Evolutionary conservation across 2,329 filamentous ascomycete genomes (phyloP).

Genomic region (Madurella fahalii): DNA sequence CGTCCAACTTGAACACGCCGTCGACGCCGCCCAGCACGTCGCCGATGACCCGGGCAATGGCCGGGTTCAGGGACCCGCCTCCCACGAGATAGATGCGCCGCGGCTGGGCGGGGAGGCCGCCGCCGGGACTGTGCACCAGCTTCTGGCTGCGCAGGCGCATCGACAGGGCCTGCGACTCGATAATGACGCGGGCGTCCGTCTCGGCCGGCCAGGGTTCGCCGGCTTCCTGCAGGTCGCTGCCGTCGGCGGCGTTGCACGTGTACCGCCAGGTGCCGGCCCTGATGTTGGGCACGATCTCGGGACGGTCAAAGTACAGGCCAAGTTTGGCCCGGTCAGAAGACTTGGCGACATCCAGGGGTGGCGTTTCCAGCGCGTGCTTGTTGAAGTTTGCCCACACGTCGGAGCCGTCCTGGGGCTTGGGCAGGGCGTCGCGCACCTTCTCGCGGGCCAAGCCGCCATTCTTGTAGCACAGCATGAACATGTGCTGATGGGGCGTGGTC

Average conservation of each 20-base stretch:
- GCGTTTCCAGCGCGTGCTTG: conserved; percentile 60
- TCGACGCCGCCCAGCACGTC: conserved; percentile 85
- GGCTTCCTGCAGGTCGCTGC: conserved; percentile 44
- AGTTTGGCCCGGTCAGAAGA: conserved; percentile 64
- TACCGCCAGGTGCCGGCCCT: conserved; percentile 83
- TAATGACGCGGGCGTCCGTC: conserved; percentile 77
- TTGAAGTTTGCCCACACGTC: conserved; percentile 81
- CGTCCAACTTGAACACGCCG: conserved; percentile 88
- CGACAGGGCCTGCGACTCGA: conserved; percentile 92
- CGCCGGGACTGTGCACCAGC: conserved; percentile 59
- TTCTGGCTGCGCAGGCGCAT: conserved; percentile 79
- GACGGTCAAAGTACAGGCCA: conserved; percentile 90
- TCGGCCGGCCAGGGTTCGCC: conserved; percentile 47
- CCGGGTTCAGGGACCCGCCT: conserved; percentile 82
- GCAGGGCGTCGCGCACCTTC: conserved; percentile 77
- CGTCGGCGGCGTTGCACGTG: conserved; percentile 52
- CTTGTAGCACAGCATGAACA: conserved; percentile 99
- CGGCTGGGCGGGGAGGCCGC: conserved; percentile 70
- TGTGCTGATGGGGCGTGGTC: conserved; percentile 83
- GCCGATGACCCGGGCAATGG: conserved; percentile 79
- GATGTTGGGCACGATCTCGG: conserved; percentile 93
- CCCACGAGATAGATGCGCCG: conserved; percentile 91
- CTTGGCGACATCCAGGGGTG: conserved; percentile 60
- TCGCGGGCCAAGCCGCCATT: conserved; percentile 94
- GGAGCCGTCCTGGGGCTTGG: conserved; percentile 40